Evolutionary conservation across 345 rosid genomes (phyloP).

Genomic region (Populus deltoides): DNA sequence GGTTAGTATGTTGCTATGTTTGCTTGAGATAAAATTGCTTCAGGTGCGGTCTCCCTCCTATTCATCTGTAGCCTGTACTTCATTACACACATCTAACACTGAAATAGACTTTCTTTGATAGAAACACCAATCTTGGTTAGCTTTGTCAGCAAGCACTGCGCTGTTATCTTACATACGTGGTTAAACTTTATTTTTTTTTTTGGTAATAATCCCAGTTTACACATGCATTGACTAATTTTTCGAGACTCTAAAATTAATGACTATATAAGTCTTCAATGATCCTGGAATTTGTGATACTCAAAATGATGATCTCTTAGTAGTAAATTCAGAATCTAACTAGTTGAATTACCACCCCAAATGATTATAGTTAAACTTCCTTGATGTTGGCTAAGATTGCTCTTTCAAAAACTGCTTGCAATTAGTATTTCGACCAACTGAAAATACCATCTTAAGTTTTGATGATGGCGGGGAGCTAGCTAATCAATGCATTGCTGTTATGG

Average conservation of each 20-base stretch:
- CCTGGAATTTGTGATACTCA: rapidly evolving
- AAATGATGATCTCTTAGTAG: rapidly evolving
- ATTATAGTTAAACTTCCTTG: no score
- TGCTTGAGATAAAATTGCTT: constrained; percentile 37
- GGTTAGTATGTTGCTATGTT: constrained; percentile 1
- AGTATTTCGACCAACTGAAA: not conserved
- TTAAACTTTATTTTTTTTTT: no score
- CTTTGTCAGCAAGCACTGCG: constrained; percentile 22
- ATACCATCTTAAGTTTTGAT: not conserved
- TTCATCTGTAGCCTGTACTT: constrained; percentile 14
- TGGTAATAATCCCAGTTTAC: no score
- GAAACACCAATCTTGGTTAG: constrained; percentile 5
- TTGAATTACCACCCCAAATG: rapidly evolving
- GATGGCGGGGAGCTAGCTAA: not conserved
- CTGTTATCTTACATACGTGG: not conserved
- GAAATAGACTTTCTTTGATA: constrained; percentile 26
- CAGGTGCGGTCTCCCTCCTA: constrained; percentile 24
- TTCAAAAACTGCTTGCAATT: not conserved
- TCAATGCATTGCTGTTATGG: not conserved
- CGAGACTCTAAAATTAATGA: rapidly evolving
- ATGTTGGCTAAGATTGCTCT: not conserved
- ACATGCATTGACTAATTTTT: no score
- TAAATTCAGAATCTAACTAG: rapidly evolving
- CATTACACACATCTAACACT: constrained; percentile 20
- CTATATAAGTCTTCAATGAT: rapidly evolving